Evolutionary conservation across 2,329 filamentous ascomycete species (phyloP).

Genomic region (Aphanoascus verrucosus): DNA sequence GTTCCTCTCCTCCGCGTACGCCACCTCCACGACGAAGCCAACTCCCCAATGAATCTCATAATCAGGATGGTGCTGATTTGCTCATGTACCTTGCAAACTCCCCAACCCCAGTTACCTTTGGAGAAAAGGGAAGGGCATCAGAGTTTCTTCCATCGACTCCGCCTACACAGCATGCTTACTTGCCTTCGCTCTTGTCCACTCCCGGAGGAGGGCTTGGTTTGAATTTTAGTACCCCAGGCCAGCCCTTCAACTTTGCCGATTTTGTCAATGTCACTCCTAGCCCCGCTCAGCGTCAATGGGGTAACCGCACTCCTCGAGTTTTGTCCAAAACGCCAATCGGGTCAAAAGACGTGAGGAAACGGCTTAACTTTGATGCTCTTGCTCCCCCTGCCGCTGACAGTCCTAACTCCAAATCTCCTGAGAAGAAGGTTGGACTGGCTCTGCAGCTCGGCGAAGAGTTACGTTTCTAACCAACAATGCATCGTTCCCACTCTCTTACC

Average conservation of each 20-base stretch:
- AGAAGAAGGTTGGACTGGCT: slow-evolving; percentile 8
- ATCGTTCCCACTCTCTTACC: too few relatives aligned
- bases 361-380: slow-evolving; percentile 74
- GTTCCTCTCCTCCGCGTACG: slow-evolving; percentile 75
- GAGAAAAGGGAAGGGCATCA: slow-evolving; percentile 36
- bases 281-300: slow-evolving; percentile 78
- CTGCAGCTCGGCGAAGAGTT: slow-evolving; percentile 13
- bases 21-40: slow-evolving; percentile 53
- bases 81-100: slow-evolving; percentile 81
- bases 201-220: slow-evolving; percentile 64
- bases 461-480: slow-evolving; percentile 1
- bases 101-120: slow-evolving; percentile 65
- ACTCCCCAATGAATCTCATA: slow-evolving; percentile 46
- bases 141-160: slow-evolving; percentile 61
- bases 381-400: slow-evolving; percentile 44
- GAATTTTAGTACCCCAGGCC: slow-evolving; percentile 63
- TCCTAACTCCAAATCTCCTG: slow-evolving; percentile 39
- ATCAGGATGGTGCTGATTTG: slow-evolving; percentile 71
- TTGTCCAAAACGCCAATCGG: slow-evolving; percentile 57
- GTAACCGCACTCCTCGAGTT: slow-evolving; percentile 44
- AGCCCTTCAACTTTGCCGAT: slow-evolving; percentile 86
- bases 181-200: slow-evolving; percentile 45
- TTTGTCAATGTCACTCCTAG: slow-evolving; percentile 97
- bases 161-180: slow-evolving; percentile 50
- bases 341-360: slow-evolving; percentile 57